Percentiles rank a stretch among this genome's conserved stretches.
Evolutionary conservation across 495 filamentous ascomycete species (phyloP).

Genomic region (Penicillium canescens): DNA sequence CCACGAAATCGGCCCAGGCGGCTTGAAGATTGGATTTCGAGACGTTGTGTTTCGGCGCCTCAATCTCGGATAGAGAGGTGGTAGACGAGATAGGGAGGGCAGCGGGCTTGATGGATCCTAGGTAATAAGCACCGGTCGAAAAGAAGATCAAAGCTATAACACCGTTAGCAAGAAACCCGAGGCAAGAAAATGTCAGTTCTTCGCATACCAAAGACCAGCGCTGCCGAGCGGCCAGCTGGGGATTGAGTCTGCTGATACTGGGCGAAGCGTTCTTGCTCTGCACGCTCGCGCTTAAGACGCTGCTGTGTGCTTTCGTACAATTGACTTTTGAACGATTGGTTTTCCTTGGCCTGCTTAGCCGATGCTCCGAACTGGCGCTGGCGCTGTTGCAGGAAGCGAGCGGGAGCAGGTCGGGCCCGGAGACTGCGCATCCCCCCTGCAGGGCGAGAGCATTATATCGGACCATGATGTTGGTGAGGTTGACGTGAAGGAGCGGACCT

Average conservation of each 20-base stretch:
- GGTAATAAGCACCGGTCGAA: slow-evolving; percentile 65
- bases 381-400: slow-evolving; percentile 17
- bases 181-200: background rate
- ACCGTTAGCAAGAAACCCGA: slow-evolving; percentile 3
- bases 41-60: slow-evolving; percentile 67
- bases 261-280: slow-evolving; percentile 66
- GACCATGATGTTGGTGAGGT: slow-evolving; percentile 15
- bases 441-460: slow-evolving; percentile 15
- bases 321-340: slow-evolving; percentile 74
- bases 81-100: slow-evolving; percentile 70
- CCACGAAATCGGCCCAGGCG: slow-evolving; percentile 88
- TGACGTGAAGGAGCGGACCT: slow-evolving; percentile 5
- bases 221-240: slow-evolving; percentile 55
- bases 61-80: slow-evolving; percentile 60
- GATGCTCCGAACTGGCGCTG: slow-evolving; percentile 25
- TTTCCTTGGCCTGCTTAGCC: slow-evolving; percentile 25
- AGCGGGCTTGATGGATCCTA: slow-evolving; percentile 63
- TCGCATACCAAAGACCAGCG: slow-evolving; percentile 63
- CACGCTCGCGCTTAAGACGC: slow-evolving; percentile 72
- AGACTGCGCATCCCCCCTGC: slow-evolving; percentile 22
- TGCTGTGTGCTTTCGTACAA: slow-evolving; percentile 80
- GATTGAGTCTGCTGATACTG: slow-evolving; percentile 54
- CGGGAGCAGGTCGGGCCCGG: slow-evolving; percentile 12
- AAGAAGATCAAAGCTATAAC: slow-evolving; percentile 56
- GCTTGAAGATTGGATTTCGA: slow-evolving; percentile 79